Evolutionary conservation across 352 stramenopile species (phyloP).

Genomic region (Phytophthora lateralis): DNA sequence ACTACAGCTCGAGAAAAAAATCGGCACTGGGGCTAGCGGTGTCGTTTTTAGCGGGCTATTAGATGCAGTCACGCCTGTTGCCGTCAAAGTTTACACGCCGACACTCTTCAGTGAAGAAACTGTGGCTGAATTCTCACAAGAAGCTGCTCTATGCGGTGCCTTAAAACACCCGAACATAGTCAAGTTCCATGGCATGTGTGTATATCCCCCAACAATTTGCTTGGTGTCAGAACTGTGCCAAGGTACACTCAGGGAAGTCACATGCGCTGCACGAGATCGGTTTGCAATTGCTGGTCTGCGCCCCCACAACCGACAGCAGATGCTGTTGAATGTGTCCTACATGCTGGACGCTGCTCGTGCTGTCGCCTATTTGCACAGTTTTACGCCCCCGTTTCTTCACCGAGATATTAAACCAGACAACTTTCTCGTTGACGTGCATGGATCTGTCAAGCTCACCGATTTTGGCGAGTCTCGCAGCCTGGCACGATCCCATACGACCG

Average conservation of each 20-base stretch:
- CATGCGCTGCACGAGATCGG: slow-evolving; percentile 8
- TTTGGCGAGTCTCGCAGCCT: slow-evolving; percentile 69
- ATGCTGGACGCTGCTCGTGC: slow-evolving; percentile 71
- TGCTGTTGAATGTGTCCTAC: slow-evolving; percentile 64
- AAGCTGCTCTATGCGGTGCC: slow-evolving; percentile 49
- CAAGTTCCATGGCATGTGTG: slow-evolving; percentile 63
- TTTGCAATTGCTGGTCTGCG: slow-evolving; percentile 5
- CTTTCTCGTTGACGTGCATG: slow-evolving; percentile 70
- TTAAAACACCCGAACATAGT: slow-evolving; percentile 70
- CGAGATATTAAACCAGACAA: slow-evolving; percentile 81
- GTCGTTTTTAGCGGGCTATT: slow-evolving; percentile 56
- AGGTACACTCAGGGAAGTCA: slow-evolving; percentile 58
- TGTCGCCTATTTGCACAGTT: slow-evolving; percentile 77
- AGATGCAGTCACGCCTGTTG: slow-evolving; percentile 42
- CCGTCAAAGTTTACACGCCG: slow-evolving; percentile 71
- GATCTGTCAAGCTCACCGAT: slow-evolving; percentile 79
- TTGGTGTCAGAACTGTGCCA: slow-evolving; percentile 79
- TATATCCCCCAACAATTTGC: slow-evolving; percentile 74
- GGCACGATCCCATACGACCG: slow-evolving; percentile 17
- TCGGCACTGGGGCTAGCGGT: slow-evolving; percentile 50
- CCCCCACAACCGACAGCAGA: slow-evolving; percentile 39
- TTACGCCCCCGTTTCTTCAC: slow-evolving; percentile 72
- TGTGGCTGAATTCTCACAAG: slow-evolving; percentile 59
- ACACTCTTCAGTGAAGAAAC: slow-evolving; percentile 56
- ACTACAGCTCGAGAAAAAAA: slow-evolving; percentile 58